These are phyloP conservation scores for Schizophyllum amplum DNA, from an alignment of 1,284 basidiomycete species.

Conservation along the genomic window DNA sequence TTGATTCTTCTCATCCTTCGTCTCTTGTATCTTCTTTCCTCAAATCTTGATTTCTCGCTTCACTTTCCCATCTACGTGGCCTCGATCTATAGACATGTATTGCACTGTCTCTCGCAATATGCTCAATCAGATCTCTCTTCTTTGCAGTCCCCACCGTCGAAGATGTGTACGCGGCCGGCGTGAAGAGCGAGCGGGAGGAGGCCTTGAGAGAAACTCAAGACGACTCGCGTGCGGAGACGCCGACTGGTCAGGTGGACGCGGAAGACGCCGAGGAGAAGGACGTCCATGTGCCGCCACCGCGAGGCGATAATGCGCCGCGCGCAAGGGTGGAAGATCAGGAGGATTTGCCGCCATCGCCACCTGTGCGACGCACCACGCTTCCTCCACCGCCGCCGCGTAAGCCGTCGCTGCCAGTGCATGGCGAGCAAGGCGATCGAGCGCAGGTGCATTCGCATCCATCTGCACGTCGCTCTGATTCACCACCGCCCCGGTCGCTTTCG, in stretches of 20 bases:
- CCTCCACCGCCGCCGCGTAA: slow-evolving; percentile 11
- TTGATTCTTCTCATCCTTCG: too few species aligned
- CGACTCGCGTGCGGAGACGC: neutral
- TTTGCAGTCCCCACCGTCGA: neutral
- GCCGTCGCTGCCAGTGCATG: slow-evolving; percentile 5
- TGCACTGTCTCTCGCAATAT: neutral
- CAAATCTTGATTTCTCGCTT: neutral
- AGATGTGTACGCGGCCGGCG: neutral
- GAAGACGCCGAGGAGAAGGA: neutral
- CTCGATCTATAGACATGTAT: neutral
- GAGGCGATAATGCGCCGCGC: neutral
- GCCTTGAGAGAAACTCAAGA: neutral
- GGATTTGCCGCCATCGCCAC: slow-evolving; percentile 2
- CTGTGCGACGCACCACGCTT: neutral
- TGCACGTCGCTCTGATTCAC: slow-evolving; percentile 13
- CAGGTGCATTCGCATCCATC: slow-evolving; percentile 9
- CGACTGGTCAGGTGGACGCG: neutral
- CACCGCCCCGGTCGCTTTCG: slow-evolving; percentile 8
- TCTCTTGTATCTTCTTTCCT: too few species aligned
- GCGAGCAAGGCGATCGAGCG: too few species aligned
- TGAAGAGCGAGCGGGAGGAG: too few species aligned
- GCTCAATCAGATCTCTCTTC: neutral
- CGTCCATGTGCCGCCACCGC: neutral
- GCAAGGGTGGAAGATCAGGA: slow-evolving; percentile 9
- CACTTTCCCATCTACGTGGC: neutral